phyloP scores from a whole-genome alignment of 139 green algal genomes.

The Protoeuglena noctilucae region DNA sequence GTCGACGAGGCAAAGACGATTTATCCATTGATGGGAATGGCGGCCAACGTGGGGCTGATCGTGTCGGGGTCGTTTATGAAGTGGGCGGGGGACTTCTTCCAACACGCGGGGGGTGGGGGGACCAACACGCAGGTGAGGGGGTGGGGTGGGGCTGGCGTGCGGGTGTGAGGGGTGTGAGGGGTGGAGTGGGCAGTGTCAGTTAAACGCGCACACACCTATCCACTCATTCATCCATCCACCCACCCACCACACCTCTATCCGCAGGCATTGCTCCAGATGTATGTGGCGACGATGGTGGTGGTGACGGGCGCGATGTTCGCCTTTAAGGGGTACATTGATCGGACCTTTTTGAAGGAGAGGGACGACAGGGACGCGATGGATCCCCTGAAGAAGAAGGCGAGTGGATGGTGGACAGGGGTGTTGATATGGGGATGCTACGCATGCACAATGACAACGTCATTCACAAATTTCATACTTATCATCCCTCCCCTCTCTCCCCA shows the following conservation, averaged over 20 bases:
- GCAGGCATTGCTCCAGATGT: slow-evolving; percentile 22
- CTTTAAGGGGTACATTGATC: slow-evolving; percentile 32
- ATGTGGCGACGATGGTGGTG: slow-evolving; percentile 35
- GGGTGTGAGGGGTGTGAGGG: too few species aligned
- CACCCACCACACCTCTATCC: too few species aligned
- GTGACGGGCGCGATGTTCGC: slow-evolving; percentile 39
- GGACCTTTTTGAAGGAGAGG: slow-evolving; percentile 2
- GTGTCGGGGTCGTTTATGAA: slow-evolving; percentile 8
- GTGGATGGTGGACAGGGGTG: background rate
- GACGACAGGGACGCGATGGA: background rate
- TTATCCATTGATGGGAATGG: slow-evolving; percentile 72
- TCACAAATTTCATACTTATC: too few species aligned
- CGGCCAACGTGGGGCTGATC: slow-evolving; percentile 58
- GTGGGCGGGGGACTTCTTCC: slow-evolving; percentile 31
- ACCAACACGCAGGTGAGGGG: too few species aligned
- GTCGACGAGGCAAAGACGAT: slow-evolving; percentile 43
- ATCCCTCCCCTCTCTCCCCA: too few species aligned
- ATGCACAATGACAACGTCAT: too few species aligned
- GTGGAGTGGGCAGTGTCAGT: too few species aligned
- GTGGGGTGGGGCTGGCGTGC: too few species aligned
- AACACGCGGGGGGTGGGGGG: too few species aligned
- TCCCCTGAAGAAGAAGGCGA: too few species aligned
- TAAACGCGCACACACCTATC: too few species aligned
- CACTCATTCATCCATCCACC: too few species aligned
- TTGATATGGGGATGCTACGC: background rate